phyloP scores from a whole-genome alignment of 2,329 filamentous ascomycete species.

The Aureobasidium pullulans region DNA sequence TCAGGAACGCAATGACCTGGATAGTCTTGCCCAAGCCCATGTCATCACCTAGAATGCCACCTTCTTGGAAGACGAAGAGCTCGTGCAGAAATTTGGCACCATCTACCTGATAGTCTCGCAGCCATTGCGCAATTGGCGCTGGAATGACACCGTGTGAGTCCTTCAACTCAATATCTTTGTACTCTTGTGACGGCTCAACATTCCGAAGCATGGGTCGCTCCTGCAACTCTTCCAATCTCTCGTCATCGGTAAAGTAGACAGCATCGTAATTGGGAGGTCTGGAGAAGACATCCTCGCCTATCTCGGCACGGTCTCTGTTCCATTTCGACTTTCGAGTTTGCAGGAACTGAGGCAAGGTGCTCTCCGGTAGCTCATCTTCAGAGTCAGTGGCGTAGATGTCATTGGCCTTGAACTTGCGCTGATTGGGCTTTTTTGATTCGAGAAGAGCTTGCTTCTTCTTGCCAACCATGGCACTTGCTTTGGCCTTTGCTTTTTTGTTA shows the following conservation, averaged over 20 bases:
- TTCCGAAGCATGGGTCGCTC: conserved; percentile 64
- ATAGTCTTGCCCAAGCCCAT: conserved; percentile 98
- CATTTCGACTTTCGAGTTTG: conserved; percentile 61
- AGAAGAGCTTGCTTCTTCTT: conserved; percentile 18
- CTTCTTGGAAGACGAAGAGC: conserved; percentile 83
- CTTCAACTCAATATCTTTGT: conserved; percentile 67
- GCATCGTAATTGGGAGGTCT: conserved; percentile 71
- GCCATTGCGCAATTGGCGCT: conserved; percentile 80
- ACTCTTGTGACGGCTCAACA: conserved; percentile 59
- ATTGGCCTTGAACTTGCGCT: not conserved
- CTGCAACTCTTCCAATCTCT: conserved; percentile 51
- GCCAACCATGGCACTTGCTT: conserved; percentile 32
- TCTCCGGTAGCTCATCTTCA: conserved; percentile 49
- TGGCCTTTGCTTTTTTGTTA: conserved; percentile 41
- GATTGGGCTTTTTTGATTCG: conserved; percentile 9
- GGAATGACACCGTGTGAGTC: conserved; percentile 77
- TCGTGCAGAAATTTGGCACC: conserved; percentile 81
- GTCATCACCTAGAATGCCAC: conserved; percentile 87
- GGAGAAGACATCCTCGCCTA: conserved; percentile 63
- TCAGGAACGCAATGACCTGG: conserved; percentile 87
- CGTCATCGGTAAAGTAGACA: conserved; percentile 68
- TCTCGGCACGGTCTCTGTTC: conserved; percentile 50
- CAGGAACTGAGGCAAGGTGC: conserved; percentile 65
- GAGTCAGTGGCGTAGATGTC: conserved; percentile 30
- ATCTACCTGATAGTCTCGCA: conserved; percentile 84